phyloP scores from a whole-genome alignment of 495 filamentous ascomycete species.

The Penicillium angulare region DNA sequence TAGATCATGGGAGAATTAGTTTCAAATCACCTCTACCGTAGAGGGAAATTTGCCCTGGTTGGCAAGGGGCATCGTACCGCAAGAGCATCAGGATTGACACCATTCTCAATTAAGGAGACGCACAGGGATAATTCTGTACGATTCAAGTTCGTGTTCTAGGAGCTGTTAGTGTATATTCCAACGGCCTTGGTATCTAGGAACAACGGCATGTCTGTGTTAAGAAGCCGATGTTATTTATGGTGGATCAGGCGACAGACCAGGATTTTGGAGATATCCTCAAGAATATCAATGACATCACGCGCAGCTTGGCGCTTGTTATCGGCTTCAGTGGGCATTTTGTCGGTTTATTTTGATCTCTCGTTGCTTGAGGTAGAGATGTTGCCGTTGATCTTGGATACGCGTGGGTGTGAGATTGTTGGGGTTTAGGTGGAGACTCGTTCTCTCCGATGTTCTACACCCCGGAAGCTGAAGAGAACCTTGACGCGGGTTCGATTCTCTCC shows the following conservation, averaged over 20 bases:
- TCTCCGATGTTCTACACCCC: too few relatives aligned
- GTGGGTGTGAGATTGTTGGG: neutral
- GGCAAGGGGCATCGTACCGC: constrained; percentile 57
- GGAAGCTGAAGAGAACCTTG: too few relatives aligned
- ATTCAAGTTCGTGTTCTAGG: constrained; percentile 88
- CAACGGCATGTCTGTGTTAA: too few relatives aligned
- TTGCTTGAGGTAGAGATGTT: neutral
- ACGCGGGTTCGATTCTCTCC: too few relatives aligned
- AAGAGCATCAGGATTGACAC: constrained; percentile 91
- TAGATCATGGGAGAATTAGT: constrained; percentile 26
- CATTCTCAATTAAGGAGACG: constrained; percentile 95
- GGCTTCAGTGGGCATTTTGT: constrained; percentile 21
- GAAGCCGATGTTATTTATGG: neutral
- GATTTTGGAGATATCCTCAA: constrained; percentile 89
- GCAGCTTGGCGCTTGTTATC: constrained; percentile 80
- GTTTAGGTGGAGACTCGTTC: neutral
- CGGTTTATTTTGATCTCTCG: neutral
- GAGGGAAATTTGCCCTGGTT: neutral
- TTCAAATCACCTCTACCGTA: neutral
- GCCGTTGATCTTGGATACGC: neutral
- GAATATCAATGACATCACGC: constrained; percentile 92
- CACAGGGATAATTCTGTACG: constrained; percentile 87
- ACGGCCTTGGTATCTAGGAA: neutral
- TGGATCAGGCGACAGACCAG: constrained; percentile 54
- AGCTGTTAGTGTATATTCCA: neutral